Conservation (phyloP, 2,329 filamentous ascomycete species). For the Xylogone sp. region DNA sequence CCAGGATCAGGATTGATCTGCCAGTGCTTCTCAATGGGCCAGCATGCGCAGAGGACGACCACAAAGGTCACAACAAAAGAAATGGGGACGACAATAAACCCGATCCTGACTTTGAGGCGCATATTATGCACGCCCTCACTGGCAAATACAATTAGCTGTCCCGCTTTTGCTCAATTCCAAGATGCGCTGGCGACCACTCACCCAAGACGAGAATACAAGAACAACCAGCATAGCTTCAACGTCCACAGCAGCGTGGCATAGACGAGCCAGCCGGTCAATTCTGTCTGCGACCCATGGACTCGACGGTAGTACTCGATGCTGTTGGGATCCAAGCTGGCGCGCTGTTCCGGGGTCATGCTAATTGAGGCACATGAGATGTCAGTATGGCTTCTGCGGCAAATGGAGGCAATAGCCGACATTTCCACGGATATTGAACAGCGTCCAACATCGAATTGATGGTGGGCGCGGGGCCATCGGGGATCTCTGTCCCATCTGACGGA, state of each 20-base stretch:
- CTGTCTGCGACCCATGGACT: constrained; percentile 49
- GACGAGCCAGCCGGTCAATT: constrained; percentile 49
- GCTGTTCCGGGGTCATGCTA: constrained; percentile 47
- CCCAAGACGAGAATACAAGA: constrained; percentile 43
- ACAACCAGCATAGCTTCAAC: constrained; percentile 50
- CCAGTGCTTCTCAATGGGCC: constrained; percentile 51
- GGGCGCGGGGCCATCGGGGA: too few species aligned
- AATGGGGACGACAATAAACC: constrained; percentile 41
- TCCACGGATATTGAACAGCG: too few species aligned
- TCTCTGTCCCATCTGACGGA: too few species aligned
- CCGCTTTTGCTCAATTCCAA: too few species aligned
- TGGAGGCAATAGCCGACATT: too few species aligned
- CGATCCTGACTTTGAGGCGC: constrained; percentile 42
- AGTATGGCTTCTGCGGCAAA: background rate
- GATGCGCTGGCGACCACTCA: too few species aligned
- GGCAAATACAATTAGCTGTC: too few species aligned
- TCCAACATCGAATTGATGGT: too few species aligned
- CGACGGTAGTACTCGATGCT: constrained; percentile 44
- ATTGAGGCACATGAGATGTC: background rate
- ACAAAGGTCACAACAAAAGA: constrained; percentile 47
- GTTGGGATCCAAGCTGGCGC: constrained; percentile 37
- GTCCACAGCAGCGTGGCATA: constrained; percentile 50
- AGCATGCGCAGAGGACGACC: constrained; percentile 49
- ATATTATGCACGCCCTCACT: constrained; percentile 32
- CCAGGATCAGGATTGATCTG: constrained; percentile 56